phyloP scores from a whole-genome alignment of 257 asterid species.

The Solanum virginianum region DNA sequence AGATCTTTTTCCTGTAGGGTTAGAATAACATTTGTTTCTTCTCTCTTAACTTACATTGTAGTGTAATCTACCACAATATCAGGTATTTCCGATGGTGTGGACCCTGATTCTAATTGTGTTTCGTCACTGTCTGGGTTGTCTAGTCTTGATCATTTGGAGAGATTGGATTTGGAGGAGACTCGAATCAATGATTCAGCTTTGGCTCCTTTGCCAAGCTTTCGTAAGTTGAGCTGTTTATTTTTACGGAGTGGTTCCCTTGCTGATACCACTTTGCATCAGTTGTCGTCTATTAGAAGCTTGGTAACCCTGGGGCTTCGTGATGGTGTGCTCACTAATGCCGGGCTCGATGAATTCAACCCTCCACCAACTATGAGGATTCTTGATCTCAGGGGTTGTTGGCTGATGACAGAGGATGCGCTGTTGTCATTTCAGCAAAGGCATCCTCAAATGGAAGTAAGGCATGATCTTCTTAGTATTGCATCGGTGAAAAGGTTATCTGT shows the following conservation, averaged over 20 bases:
- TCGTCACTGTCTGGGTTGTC: slow-evolving; percentile 40
- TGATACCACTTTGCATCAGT: slow-evolving; percentile 38
- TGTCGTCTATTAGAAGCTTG: slow-evolving; percentile 33
- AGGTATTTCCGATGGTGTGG: slow-evolving; percentile 36
- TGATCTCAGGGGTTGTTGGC: slow-evolving; percentile 93
- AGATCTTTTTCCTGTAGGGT: background rate
- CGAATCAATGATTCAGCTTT: slow-evolving; percentile 43
- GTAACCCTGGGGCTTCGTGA: slow-evolving; percentile 41
- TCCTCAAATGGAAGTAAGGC: slow-evolving; percentile 54
- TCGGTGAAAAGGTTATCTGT: slow-evolving; percentile 12
- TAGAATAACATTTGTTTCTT: background rate
- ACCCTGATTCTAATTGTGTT: slow-evolving; percentile 13
- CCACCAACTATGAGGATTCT: slow-evolving; percentile 44
- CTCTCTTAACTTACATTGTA: background rate
- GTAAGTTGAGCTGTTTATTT: slow-evolving; percentile 40
- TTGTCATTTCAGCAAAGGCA: slow-evolving; percentile 35
- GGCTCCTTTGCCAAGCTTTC: slow-evolving; percentile 32
- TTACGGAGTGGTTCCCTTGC: slow-evolving; percentile 47
- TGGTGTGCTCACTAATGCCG: slow-evolving; percentile 51
- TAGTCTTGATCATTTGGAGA: slow-evolving; percentile 47
- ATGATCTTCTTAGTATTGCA: slow-evolving; percentile 28
- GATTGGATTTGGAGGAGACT: slow-evolving; percentile 52
- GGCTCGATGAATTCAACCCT: slow-evolving; percentile 41
- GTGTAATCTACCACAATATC: background rate
- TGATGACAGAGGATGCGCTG: slow-evolving; percentile 45